Conservation (phyloP, 2,329 filamentous ascomycete genomes). For the Clarireedia homoeocarpa region DNA sequence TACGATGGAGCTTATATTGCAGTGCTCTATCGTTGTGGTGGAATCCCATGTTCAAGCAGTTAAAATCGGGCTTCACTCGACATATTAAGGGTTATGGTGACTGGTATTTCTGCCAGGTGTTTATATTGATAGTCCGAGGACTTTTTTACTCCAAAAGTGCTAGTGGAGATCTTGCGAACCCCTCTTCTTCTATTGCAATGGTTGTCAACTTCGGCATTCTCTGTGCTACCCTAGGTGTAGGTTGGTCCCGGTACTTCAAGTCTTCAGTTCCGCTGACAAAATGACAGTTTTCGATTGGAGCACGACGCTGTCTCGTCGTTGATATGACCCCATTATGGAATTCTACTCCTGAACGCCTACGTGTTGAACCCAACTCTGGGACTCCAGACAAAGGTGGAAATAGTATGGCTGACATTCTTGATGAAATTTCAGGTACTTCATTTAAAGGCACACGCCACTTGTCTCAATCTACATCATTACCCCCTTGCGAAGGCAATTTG, state of each 20-base stretch:
- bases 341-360: conserved; percentile 19
- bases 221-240: conserved; percentile 45
- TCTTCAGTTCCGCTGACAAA: conserved; percentile 8
- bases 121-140: conserved; percentile 49
- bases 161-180: conserved; percentile 15
- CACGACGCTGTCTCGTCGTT: conserved; percentile 17
- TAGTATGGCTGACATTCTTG: conserved; percentile 36
- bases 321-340: conserved; percentile 44
- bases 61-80: conserved; percentile 49
- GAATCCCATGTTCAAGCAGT: conserved; percentile 59
- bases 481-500: background rate
- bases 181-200: conserved; percentile 12
- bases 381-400: conserved; percentile 29
- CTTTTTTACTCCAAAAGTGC: conserved; percentile 33
- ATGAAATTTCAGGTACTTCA: conserved; percentile 9
- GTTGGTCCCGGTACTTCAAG: conserved; percentile 21
- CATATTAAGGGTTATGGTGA: conserved; percentile 52
- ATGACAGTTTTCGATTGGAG: conserved; percentile 16
- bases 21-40: conserved; percentile 53
- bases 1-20: conserved; percentile 39
- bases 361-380: conserved; percentile 19
- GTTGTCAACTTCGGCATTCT: conserved; percentile 47
- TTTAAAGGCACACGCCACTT: background rate
- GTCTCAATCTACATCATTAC: background rate
- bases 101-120: conserved; percentile 59